These are phyloP conservation scores for Inonotus hispidus DNA, from an alignment of 1,284 basidiomycete species.

Conservation along the genomic window DNA sequence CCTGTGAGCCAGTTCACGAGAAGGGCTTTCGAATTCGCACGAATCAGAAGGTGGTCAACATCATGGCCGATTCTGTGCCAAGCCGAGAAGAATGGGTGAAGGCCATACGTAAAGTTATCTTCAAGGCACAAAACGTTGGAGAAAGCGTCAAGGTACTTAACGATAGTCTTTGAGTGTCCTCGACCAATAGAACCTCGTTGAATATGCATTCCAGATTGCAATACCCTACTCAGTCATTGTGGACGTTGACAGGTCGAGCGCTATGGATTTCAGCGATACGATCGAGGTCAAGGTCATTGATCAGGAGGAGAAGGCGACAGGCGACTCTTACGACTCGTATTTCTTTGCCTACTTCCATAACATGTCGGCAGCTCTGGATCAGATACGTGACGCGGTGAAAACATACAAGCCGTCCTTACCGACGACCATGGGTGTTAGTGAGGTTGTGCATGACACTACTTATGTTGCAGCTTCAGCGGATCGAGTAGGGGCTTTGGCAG, in stretches of 20 bases:
- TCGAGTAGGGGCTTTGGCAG: background rate
- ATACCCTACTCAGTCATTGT: constrained; percentile 89
- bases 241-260: constrained; percentile 82
- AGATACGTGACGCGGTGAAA: constrained; percentile 71
- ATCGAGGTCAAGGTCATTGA: constrained; percentile 91
- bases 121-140: constrained; percentile 93
- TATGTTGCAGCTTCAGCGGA: constrained; percentile 1
- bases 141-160: constrained; percentile 83
- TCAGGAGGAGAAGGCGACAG: constrained; percentile 61
- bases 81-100: constrained; percentile 93
- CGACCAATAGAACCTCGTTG: background rate
- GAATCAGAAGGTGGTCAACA: constrained; percentile 66
- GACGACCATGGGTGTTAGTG: background rate
- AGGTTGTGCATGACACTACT: constrained; percentile 18
- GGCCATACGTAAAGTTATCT: constrained; percentile 85
- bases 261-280: constrained; percentile 92
- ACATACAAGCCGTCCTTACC: constrained; percentile 30
- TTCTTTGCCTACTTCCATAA: constrained; percentile 91
- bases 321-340: constrained; percentile 72
- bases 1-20: constrained; percentile 74
- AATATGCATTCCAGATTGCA: constrained; percentile 58
- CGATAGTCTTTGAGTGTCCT: background rate
- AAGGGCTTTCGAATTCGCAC: constrained; percentile 76
- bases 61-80: constrained; percentile 75
- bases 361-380: constrained; percentile 65